phyloP scores from a whole-genome alignment of 2,329 filamentous ascomycete genomes.

The Magnaporthiopsis rhizophila region DNA sequence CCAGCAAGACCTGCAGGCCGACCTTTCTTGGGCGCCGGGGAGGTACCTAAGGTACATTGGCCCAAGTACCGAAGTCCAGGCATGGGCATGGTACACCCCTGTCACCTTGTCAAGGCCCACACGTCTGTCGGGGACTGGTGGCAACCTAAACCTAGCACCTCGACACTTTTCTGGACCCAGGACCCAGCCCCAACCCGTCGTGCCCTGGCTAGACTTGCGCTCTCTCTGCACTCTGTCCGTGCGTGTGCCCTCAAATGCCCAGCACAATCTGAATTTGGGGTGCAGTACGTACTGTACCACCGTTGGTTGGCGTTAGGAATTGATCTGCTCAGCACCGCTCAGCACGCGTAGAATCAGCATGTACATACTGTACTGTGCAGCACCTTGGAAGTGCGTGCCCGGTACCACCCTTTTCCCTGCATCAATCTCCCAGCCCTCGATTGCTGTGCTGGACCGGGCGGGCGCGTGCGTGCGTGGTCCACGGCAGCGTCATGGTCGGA shows the following conservation, averaged over 20 bases:
- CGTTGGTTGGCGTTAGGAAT: not conserved
- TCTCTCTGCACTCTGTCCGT: too few relatives aligned
- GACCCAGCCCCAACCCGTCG: not conserved
- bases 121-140: not conserved
- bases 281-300: not conserved
- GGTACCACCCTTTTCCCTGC: too few relatives aligned
- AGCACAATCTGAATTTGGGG: too few relatives aligned
- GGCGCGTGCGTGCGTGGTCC: not conserved
- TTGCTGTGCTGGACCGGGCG: not conserved
- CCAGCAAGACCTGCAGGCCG: not conserved
- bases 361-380: too few relatives aligned
- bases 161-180: not conserved
- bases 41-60: slow-evolving; percentile 2
- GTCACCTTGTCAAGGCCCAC: not conserved
- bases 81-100: not conserved
- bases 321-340: too few relatives aligned
- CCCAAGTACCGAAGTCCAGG: slow-evolving; percentile 4
- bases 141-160: not conserved
- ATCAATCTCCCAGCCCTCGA: too few relatives aligned
- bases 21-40: not conserved
- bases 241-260: too few relatives aligned
- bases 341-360: too few relatives aligned
- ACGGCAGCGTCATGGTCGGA: not conserved
- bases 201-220: too few relatives aligned
- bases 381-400: too few relatives aligned